These are phyloP conservation scores for Schizothecium vesticola DNA, from an alignment of 495 filamentous ascomycete genomes.

Conservation along the genomic window DNA sequence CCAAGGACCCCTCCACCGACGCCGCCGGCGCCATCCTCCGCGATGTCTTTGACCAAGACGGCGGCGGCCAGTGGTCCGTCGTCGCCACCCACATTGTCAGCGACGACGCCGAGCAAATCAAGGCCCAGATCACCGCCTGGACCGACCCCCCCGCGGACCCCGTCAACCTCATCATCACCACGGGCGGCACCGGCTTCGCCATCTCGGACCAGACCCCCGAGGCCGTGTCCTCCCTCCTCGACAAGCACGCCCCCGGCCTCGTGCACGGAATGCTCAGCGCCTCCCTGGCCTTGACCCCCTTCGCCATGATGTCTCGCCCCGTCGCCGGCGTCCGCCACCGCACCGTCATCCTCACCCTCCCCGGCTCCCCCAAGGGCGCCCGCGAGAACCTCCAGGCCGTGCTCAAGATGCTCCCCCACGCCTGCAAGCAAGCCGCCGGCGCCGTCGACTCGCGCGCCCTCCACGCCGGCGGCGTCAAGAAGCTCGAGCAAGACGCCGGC, in stretches of 20 bases:
- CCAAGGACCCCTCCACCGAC: slow-evolving; percentile 74
- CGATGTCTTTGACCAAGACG: slow-evolving; percentile 60
- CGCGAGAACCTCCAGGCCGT: slow-evolving; percentile 89
- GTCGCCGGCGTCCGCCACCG: slow-evolving; percentile 84
- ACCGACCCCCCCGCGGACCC: slow-evolving; percentile 51
- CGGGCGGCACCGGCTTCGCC: slow-evolving; percentile 92
- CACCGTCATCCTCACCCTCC: slow-evolving; percentile 83
- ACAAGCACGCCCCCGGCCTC: slow-evolving; percentile 83
- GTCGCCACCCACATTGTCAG: slow-evolving; percentile 69
- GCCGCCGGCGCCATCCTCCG: slow-evolving; percentile 57
- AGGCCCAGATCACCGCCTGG: slow-evolving; percentile 63
- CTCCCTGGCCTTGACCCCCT: slow-evolving; percentile 82
- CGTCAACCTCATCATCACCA: slow-evolving; percentile 75
- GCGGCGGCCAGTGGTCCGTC: slow-evolving; percentile 61
- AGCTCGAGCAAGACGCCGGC: slow-evolving; percentile 80
- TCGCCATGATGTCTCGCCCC: slow-evolving; percentile 96
- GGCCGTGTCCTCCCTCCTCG: slow-evolving; percentile 73
- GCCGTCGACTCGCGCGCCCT: slow-evolving; percentile 66
- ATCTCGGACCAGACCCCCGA: slow-evolving; percentile 86
- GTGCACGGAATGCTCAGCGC: slow-evolving; percentile 91
- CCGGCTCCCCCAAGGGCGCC: slow-evolving; percentile 94
- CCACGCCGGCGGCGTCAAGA: slow-evolving; percentile 74
- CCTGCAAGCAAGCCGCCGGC: slow-evolving; percentile 83
- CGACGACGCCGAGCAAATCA: slow-evolving; percentile 70
- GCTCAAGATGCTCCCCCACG: slow-evolving; percentile 87